These are phyloP conservation scores for Sedum album DNA, from an alignment of 164 flowering plant genomes.

Conservation along the genomic window DNA sequence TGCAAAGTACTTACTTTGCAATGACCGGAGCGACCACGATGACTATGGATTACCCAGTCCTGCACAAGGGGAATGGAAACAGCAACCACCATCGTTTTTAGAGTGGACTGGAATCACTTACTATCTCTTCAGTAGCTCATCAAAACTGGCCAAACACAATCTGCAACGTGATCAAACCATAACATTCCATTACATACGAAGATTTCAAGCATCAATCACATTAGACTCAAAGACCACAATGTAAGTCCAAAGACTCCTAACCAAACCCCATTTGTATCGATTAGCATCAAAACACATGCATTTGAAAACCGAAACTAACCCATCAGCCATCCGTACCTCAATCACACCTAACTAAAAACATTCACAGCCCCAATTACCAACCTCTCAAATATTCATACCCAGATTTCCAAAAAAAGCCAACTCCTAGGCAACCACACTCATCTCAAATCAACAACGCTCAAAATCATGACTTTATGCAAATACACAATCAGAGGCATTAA, in stretches of 20 bases:
- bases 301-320: background rate
- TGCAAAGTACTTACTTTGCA: conserved; percentile 27
- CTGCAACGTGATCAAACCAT: background rate
- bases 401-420: background rate
- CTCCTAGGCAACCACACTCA: background rate
- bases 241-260: background rate
- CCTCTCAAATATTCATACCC: too few species aligned
- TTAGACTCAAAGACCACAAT: background rate
- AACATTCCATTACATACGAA: background rate
- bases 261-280: background rate
- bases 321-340: background rate
- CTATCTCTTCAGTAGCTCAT: too few species aligned
- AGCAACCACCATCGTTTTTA: conserved; percentile 39
- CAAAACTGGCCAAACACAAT: background rate
- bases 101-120: too few species aligned
- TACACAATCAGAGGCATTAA: too few species aligned
- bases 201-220: background rate
- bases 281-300: background rate
- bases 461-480: background rate
- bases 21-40: conserved; percentile 16
- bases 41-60: conserved; percentile 32
- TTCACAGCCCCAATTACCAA: background rate
- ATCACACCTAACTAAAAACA: background rate
- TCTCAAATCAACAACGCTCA: background rate
- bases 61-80: conserved; percentile 46